Evolutionary conservation across 1,284 basidiomycete species (phyloP), one percentile per base, ranked within the genome.

Genomic region (Salmacisia buchloeana): DNA sequence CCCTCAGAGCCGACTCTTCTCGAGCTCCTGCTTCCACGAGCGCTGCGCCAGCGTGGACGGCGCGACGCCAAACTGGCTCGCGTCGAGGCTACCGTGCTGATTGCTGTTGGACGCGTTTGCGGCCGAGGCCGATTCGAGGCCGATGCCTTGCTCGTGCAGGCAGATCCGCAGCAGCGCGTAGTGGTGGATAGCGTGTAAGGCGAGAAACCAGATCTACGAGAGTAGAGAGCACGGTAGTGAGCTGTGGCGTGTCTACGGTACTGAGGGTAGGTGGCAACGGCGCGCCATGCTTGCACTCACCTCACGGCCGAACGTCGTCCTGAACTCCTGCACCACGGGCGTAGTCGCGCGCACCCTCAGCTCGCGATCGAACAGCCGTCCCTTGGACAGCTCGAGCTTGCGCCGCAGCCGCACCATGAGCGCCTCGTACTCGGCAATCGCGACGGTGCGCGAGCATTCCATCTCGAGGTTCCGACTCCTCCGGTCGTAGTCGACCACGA

Each of bases 141-240:
- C 49, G 49, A 54, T 54, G 31, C 49, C 49, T 33, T 54, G 49
- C 27, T 54, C 49, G 15, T 54, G 49, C 25, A 78, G 65, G 54
- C 76, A 77, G 21, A 74, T 72, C 5, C 75, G 38, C 3, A 71
- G 69, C 4, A 78, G 63, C 0, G 76, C 76, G 36, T 70, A 78
- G 66, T 78, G 76, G 61, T 78, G 76, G 39, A 76, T 71, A 0
- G 75, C 73, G 52, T 78, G 76, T 18, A 76, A 58, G 12, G 69
- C 69, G 35, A 73, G 69, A 65, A 76, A 76, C 76, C 76, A 78
- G 12, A 77, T 54, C 63, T 77, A 33, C 15, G 35, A 57, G 7
- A 35, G 46, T 10, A 21, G 23, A 9, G 7, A 27, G 46, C 7
- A 7, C 36, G 18, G 36, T 9, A 38, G 7, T 9, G 7, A 7